phyloP scores from a whole-genome alignment of 208 protist species.

The Acanthamoeba royreba region DNA sequence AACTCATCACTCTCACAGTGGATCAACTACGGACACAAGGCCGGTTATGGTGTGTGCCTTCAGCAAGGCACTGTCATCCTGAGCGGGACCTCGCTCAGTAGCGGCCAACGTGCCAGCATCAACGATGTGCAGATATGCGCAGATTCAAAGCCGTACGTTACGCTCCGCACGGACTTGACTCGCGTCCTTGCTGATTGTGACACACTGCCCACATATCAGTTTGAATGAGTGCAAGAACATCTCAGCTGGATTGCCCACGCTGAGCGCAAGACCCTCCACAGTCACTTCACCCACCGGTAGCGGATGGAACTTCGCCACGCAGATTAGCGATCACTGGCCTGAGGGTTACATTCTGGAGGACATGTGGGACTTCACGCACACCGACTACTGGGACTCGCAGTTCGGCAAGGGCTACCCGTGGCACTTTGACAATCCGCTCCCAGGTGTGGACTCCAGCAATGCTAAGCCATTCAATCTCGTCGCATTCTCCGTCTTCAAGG shows the following conservation, averaged over 20 bases:
- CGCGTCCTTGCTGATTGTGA: background rate
- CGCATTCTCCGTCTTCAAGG: conserved; percentile 54
- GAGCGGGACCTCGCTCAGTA: background rate
- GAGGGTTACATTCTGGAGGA: background rate
- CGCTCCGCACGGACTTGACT: background rate
- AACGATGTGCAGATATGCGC: background rate
- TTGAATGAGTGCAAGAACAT: background rate
- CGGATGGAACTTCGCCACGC: conserved; percentile 7
- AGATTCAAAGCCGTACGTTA: background rate
- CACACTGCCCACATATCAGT: background rate
- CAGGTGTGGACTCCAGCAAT: conserved; percentile 36
- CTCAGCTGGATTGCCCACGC: background rate
- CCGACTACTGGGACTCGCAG: conserved; percentile 35
- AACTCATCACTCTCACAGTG: background rate
- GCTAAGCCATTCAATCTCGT: conserved; percentile 47
- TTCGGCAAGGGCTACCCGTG: conserved; percentile 56
- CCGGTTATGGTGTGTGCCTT: background rate
- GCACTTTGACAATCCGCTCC: conserved; percentile 57
- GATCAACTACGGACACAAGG: background rate
- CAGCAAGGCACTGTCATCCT: background rate
- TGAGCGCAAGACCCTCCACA: background rate
- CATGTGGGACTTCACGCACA: conserved; percentile 55
- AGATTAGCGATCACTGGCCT: conserved; percentile 9
- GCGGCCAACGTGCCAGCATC: background rate
- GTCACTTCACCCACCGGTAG: background rate